phyloP scores from a whole-genome alignment of 768 basidiomycete species.

The Kockovaella imperatae region DNA sequence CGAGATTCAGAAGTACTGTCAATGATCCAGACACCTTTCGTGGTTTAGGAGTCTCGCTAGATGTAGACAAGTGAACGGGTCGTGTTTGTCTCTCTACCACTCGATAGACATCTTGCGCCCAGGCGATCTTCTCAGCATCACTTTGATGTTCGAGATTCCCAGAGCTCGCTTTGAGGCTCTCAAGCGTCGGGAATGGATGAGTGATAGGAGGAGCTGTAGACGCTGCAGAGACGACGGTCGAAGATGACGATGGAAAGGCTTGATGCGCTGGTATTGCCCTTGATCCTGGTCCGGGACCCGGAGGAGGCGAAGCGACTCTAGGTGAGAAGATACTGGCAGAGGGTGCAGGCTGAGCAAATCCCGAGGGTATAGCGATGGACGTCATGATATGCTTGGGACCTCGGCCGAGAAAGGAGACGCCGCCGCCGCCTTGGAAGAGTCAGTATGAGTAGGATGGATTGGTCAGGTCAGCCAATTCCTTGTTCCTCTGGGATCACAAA shows the following conservation, averaged over 20 bases:
- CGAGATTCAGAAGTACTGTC: constrained; percentile 55
- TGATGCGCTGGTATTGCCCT: no score
- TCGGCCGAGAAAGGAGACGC: no score
- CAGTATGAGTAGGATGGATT: no score
- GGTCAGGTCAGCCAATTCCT: no score
- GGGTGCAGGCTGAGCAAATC: no score
- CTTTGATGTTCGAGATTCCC: constrained; percentile 53
- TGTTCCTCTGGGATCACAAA: no score
- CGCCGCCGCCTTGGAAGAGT: no score
- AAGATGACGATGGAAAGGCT: constrained; percentile 15
- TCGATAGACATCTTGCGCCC: constrained; percentile 74
- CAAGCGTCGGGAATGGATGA: constrained; percentile 60
- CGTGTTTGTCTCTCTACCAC: constrained; percentile 59
- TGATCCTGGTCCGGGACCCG: no score
- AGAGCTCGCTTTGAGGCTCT: constrained; percentile 50
- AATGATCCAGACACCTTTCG: constrained; percentile 45
- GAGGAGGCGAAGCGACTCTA: no score
- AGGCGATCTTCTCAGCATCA: constrained; percentile 59
- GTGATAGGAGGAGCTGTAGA: constrained; percentile 49
- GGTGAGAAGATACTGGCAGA: no score
- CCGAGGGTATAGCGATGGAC: no score
- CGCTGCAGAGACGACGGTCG: constrained; percentile 9
- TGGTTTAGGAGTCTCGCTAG: constrained; percentile 37
- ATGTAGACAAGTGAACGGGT: constrained; percentile 40
- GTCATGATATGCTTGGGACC: no score